Percentiles rank a stretch among this genome's conserved stretches.
Conservation (phyloP, 805 yeast species). For the Nakazawaea ishiwadae region DNA sequence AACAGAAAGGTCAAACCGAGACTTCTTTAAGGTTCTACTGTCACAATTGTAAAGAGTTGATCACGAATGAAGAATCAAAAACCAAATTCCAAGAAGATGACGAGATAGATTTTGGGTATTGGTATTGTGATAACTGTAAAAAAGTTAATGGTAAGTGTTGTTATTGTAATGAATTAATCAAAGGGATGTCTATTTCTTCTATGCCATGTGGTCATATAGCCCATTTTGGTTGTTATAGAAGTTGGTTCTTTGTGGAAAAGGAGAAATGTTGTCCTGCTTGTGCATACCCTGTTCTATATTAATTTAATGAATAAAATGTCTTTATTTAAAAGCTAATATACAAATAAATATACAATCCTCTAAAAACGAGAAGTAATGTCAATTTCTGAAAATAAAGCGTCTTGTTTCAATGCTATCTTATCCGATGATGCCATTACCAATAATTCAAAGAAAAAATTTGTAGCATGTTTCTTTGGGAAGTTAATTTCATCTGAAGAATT, state of each 20-base stretch:
- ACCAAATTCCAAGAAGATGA: conserved; percentile 26
- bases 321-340: conserved; percentile 17
- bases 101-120: conserved; percentile 53
- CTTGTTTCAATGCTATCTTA: conserved; percentile 60
- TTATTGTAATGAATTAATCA: conserved; percentile 72
- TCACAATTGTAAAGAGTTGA: conserved; percentile 51
- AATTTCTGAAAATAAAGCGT: conserved; percentile 55
- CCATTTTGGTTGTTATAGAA: conserved; percentile 72
- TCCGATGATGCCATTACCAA: conserved; percentile 77
- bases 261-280: conserved; percentile 71
- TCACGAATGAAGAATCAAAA: conserved; percentile 55
- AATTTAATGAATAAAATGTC: neutral
- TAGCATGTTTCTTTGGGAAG: conserved; percentile 52
- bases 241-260: conserved; percentile 67
- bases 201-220: conserved; percentile 84
- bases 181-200: conserved; percentile 58
- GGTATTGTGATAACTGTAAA: conserved; percentile 81
- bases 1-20: conserved; percentile 29
- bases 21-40: conserved; percentile 54
- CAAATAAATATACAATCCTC: conserved; percentile 20
- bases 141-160: conserved; percentile 63
- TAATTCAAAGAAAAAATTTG: conserved; percentile 75
- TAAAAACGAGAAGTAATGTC: conserved; percentile 36
- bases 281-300: conserved; percentile 9
- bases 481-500: conserved; percentile 13